Base-by-base conservation (phyloP, 2,329 filamentous ascomycete species). In the Pseudogymnoascus sp. region DNA sequence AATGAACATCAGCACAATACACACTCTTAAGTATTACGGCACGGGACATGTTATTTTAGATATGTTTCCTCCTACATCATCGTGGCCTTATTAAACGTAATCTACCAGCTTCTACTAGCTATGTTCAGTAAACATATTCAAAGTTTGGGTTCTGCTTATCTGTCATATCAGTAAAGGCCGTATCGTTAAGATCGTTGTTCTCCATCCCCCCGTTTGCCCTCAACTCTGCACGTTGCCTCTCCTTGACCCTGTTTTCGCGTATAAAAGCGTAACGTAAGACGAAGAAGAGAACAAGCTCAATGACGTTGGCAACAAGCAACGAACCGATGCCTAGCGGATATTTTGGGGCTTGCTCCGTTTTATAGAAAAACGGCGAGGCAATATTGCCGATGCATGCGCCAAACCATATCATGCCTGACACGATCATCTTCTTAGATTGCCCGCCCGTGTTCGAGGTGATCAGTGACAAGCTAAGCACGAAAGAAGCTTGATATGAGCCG, bases 361-460 rank as follows among this genome's bases (percentile, higher is more conserved):
- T 79, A 71, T 86, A 87, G 74, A 87, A 86, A 72, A 87, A 86
- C 0, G 85, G 85, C 0, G 84, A 82, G 3, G 78, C 80, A 44
- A 87, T 84, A 68, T 87, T 87, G 4, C 84, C 84, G 1, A 81
- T 78, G 68, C 83, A 86, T 63, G 83, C 83, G 0, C 82, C 83
- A 8, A 87, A 75, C 74, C 84, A 86, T 1, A 86, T 76, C 63
- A 84, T 79, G 1, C 82, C 84, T 75, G 7, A 78, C 78, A 64
- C 21, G 21, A 81, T 79, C 23, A 79, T 78, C n/a, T 79, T 76
- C 70, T 82, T 82, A 6, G 80, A 82, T 18, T 76, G 75, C 11
- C 80, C 80, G 12, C 77, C 77, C 46, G 81, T 74, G 71, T 82
- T 82, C 66, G 78, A 77, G 3, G 78, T 74, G 2, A 76, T 78